phyloP scores from a whole-genome alignment of 495 filamentous ascomycete species.

The Cercophora scortea region DNA sequence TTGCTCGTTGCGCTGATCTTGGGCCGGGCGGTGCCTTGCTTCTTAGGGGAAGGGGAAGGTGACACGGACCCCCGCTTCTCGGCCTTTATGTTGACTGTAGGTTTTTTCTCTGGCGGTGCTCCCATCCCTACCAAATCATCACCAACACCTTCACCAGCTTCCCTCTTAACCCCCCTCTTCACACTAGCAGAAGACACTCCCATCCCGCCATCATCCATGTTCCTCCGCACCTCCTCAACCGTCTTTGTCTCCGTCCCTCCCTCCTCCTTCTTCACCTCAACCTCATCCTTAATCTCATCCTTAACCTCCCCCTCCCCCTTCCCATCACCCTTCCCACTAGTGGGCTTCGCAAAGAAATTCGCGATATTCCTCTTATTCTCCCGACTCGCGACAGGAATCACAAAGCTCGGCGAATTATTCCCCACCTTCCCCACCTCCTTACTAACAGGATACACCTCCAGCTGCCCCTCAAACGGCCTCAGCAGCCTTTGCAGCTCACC shows the following conservation, averaged over 20 bases:
- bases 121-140: constrained; percentile 16
- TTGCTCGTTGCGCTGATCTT: constrained; percentile 43
- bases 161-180: constrained; percentile 47
- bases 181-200: not conserved
- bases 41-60: too few species aligned
- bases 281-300: constrained; percentile 16
- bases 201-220: constrained; percentile 9
- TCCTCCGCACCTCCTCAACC: constrained; percentile 2
- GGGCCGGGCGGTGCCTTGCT: not conserved
- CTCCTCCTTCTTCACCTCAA: constrained; percentile 19
- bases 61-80: too few species aligned
- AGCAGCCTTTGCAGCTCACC: constrained; percentile 68
- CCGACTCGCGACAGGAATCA: constrained; percentile 70
- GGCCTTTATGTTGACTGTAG: not conserved
- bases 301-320: constrained; percentile 14
- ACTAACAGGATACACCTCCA: constrained; percentile 79
- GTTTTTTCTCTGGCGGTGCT: not conserved
- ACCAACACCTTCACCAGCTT: constrained; percentile 31
- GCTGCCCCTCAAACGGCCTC: constrained; percentile 66
- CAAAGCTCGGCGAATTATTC: constrained; percentile 77
- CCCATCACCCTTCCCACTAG: constrained; percentile 6
- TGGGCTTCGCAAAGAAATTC: constrained; percentile 61
- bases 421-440: constrained; percentile 93
- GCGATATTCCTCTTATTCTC: constrained; percentile 89
- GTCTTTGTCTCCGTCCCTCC: constrained; percentile 36